Evolutionary conservation across 176 grass and related monocot species (phyloP).

Genomic region (Coix lacrymajobi): DNA sequence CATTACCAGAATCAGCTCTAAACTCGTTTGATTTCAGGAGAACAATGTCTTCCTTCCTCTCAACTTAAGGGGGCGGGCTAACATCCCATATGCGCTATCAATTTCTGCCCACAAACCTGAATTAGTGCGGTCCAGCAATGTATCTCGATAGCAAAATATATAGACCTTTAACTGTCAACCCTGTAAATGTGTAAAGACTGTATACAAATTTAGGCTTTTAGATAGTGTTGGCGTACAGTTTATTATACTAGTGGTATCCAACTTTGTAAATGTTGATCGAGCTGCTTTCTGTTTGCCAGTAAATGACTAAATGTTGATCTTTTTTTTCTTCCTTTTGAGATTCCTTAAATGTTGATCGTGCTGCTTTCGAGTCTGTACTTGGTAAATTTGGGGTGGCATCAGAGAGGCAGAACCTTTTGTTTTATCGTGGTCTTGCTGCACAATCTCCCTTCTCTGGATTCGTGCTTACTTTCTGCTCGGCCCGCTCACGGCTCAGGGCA

Average conservation of each 20-base stretch:
- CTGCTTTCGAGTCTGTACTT: not conserved
- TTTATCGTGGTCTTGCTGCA: not conserved
- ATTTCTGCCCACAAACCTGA: not conserved
- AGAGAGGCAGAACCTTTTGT: not conserved
- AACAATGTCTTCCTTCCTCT: constrained; percentile 63
- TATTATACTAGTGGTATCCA: constrained; percentile 16
- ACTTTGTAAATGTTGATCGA: not conserved
- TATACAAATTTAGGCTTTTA: not conserved
- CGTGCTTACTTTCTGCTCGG: no score
- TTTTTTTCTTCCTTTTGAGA: no score
- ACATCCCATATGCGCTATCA: not conserved
- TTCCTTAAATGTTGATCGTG: not conserved
- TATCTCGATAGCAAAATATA: not conserved
- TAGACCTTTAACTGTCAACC: not conserved
- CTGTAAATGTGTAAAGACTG: constrained; percentile 14
- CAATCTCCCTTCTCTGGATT: not conserved
- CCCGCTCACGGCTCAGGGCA: no score
- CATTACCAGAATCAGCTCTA: constrained; percentile 37
- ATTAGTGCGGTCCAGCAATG: not conserved
- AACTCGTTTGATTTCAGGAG: constrained; percentile 57
- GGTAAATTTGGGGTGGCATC: not conserved
- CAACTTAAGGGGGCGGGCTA: constrained; percentile 35
- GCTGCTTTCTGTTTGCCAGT: not conserved
- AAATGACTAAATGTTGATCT: no score
- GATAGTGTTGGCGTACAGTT: constrained; percentile 9